Evolutionary conservation across 2,329 filamentous ascomycete genomes (phyloP).

Genomic region (Exophiala bonariae): DNA sequence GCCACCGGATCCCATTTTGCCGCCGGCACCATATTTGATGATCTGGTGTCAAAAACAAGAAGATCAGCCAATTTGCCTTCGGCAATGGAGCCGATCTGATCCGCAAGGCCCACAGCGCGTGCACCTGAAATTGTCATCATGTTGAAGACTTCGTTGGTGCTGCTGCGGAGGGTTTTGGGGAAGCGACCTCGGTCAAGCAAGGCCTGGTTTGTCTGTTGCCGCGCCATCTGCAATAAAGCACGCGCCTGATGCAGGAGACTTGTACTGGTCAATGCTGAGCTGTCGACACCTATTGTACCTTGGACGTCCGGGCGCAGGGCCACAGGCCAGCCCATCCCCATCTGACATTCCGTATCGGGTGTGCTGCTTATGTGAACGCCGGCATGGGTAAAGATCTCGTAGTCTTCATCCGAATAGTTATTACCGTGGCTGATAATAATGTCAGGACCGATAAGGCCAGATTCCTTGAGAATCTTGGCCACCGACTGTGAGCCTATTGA

Average conservation of each 20-base stretch:
- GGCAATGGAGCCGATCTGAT: conserved; percentile 44
- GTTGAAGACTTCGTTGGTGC: conserved; percentile 48
- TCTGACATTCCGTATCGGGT: conserved; percentile 52
- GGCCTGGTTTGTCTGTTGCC: conserved; percentile 30
- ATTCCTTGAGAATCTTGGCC: conserved; percentile 20
- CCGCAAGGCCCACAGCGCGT: conserved; percentile 42
- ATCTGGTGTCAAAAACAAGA: conserved; percentile 46
- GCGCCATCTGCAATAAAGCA: conserved; percentile 29
- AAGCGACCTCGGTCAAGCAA: conserved; percentile 29
- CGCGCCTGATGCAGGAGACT: conserved; percentile 32
- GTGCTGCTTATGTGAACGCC: conserved; percentile 41
- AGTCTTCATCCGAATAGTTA: conserved; percentile 25
- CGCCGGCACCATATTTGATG: conserved; percentile 42
- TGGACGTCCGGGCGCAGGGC: conserved; percentile 12
- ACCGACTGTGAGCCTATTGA: conserved; percentile 4
- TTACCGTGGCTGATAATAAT: conserved; percentile 45
- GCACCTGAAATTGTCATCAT: conserved; percentile 49
- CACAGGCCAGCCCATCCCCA: conserved; percentile 42
- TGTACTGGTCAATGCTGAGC: conserved; percentile 30
- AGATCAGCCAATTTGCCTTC: conserved; percentile 51
- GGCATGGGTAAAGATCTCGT: conserved; percentile 19
- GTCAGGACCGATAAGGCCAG: conserved; percentile 39
- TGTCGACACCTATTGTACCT: conserved; percentile 32
- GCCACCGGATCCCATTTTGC: conserved; percentile 43
- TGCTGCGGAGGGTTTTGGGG: conserved; percentile 30